Evolutionary conservation across 345 rosid species (phyloP).

Genomic region (Xanthoceras sorbifolium): DNA sequence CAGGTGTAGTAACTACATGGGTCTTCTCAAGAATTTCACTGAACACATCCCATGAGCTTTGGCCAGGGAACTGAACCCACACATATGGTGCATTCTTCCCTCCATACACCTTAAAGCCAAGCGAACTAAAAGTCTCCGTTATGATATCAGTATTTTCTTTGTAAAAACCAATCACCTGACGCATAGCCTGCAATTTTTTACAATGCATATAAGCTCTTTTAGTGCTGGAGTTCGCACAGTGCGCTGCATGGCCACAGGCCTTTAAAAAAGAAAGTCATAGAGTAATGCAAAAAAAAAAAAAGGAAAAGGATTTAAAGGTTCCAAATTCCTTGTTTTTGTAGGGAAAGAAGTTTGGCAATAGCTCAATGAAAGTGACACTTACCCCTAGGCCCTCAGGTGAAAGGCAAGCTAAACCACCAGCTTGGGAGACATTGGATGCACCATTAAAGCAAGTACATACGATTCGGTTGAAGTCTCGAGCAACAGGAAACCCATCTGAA

Average conservation of each 20-base stretch:
- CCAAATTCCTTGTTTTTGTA: background rate
- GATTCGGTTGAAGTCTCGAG: slow-evolving; percentile 84
- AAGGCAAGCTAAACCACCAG: slow-evolving; percentile 96
- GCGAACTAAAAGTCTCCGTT: slow-evolving; percentile 72
- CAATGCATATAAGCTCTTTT: slow-evolving; percentile 9
- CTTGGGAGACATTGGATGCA: slow-evolving; percentile 85
- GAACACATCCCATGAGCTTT: slow-evolving; percentile 95
- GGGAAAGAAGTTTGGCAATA: background rate
- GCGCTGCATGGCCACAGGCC: background rate
- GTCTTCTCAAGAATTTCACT: slow-evolving; percentile 88
- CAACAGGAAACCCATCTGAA: slow-evolving; percentile 90
- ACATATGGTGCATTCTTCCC: slow-evolving; percentile 92
- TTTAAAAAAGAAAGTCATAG: background rate
- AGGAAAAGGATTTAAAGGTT: background rate
- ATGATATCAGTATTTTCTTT: slow-evolving; percentile 86
- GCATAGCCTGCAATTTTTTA: slow-evolving; percentile 68
- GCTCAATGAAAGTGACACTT: slow-evolving; percentile 14
- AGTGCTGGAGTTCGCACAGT: background rate
- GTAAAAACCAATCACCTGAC: slow-evolving; percentile 82
- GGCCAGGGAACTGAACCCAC: slow-evolving; percentile 97
- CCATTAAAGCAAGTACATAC: slow-evolving; percentile 92
- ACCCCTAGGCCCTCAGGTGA: slow-evolving; percentile 83
- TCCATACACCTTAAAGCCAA: slow-evolving; percentile 84
- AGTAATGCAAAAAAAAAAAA: background rate
- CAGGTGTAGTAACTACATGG: slow-evolving; percentile 91